A percentile compares a stretch with the other conserved stretches of the same genome.
Conservation (phyloP, 345 rosid species). For the Carallia brachiata region DNA sequence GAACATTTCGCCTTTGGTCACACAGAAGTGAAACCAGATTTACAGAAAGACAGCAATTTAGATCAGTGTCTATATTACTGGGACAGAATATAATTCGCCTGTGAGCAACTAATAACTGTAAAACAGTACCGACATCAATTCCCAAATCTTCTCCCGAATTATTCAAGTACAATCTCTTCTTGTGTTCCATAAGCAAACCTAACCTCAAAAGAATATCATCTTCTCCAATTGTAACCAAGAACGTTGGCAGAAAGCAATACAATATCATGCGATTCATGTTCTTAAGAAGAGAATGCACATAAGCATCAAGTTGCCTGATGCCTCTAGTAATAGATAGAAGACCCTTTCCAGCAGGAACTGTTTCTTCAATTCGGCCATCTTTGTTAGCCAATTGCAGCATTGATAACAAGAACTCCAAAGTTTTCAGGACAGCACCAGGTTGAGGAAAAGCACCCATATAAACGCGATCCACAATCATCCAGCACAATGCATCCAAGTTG, state of each 20-base stretch:
- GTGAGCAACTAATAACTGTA: constrained; percentile 92
- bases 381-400: constrained; percentile 97
- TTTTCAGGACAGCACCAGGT: constrained; percentile 71
- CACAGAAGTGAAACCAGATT: constrained; percentile 77
- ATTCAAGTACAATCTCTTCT: constrained; percentile 47
- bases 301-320: constrained; percentile 82
- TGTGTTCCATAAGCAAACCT: constrained; percentile 73
- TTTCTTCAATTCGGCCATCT: constrained; percentile 93
- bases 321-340: constrained; percentile 82
- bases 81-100: constrained; percentile 89
- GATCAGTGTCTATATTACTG: constrained; percentile 86
- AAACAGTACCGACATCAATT: constrained; percentile 71
- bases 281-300: constrained; percentile 85
- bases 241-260: constrained; percentile 92
- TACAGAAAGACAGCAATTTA: constrained; percentile 89
- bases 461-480: constrained; percentile 95
- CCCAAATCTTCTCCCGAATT: constrained; percentile 65
- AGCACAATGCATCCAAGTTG: constrained; percentile 88
- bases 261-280: constrained; percentile 84
- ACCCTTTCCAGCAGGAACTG: constrained; percentile 85
- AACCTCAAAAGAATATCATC: constrained; percentile 72
- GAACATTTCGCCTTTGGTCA: constrained; percentile 81
- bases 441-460: constrained; percentile 98
- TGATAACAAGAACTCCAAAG: constrained; percentile 88
- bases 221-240: constrained; percentile 81